phyloP scores from a whole-genome alignment of 2,329 filamentous ascomycete genomes.

The Epichloe elymi region DNA sequence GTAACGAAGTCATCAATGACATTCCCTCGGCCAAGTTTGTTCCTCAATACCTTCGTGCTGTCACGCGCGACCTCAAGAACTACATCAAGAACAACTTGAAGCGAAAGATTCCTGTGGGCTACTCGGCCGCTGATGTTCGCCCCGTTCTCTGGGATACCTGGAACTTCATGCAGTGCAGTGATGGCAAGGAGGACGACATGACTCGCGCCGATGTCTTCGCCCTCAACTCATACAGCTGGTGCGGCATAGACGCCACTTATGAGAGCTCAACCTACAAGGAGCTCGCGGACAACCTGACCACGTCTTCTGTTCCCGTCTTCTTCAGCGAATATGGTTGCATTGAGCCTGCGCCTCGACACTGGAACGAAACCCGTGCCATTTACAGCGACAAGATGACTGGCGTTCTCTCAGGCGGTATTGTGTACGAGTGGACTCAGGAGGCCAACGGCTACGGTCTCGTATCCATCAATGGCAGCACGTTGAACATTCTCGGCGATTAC shows the following conservation, averaged over 20 bases:
- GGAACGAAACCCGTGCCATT: conserved; percentile 61
- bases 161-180: conserved; percentile 61
- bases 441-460: conserved; percentile 54
- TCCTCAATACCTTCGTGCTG: conserved; percentile 60
- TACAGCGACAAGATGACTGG: conserved; percentile 58
- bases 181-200: conserved; percentile 40
- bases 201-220: conserved; percentile 64
- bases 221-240: conserved; percentile 62
- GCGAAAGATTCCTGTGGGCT: conserved; percentile 62
- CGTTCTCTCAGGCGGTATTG: conserved; percentile 60
- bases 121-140: conserved; percentile 70
- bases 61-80: conserved; percentile 68
- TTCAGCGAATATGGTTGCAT: conserved; percentile 79
- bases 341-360: conserved; percentile 53
- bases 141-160: conserved; percentile 59
- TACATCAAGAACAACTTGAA: conserved; percentile 61
- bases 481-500: conserved; percentile 50
- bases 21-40: conserved; percentile 43
- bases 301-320: conserved; percentile 60
- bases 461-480: conserved; percentile 42
- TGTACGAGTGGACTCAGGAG: conserved; percentile 72
- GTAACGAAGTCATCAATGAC: conserved; percentile 66
- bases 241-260: conserved; percentile 47
- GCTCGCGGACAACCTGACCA: conserved; percentile 51
- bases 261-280: conserved; percentile 48